These are phyloP conservation scores for Phalaenopsis hybrid DNA, from an alignment of 116 monocot genomes.

Conservation along the genomic window DNA sequence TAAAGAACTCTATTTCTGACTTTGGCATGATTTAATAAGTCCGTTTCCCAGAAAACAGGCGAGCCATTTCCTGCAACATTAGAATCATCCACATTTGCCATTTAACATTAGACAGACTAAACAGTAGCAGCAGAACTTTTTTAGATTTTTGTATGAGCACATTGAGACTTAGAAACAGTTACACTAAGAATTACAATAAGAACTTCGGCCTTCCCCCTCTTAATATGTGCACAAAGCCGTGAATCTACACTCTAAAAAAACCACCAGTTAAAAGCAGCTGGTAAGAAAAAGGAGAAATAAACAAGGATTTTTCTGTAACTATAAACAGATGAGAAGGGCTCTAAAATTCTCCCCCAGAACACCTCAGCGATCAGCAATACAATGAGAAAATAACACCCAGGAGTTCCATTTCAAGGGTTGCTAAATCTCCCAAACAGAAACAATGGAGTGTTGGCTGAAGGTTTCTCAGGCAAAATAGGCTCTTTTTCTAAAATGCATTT, in stretches of 20 bases:
- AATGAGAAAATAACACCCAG: background rate
- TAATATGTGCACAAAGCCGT: background rate
- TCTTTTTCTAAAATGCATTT: background rate
- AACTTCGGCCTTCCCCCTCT: background rate
- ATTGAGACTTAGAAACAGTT: too few species aligned
- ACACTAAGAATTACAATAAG: background rate
- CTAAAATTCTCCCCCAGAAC: conserved; percentile 7
- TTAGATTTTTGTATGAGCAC: too few species aligned
- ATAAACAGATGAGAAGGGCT: conserved; percentile 7
- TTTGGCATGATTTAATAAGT: too few species aligned
- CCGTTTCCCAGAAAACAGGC: too few species aligned
- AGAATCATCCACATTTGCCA: too few species aligned
- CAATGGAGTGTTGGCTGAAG: background rate
- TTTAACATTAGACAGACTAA: too few species aligned
- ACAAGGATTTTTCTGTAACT: background rate
- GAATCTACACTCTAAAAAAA: background rate
- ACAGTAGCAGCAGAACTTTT: too few species aligned
- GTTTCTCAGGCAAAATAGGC: background rate
- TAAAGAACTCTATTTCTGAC: too few species aligned
- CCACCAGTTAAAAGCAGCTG: background rate
- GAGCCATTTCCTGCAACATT: too few species aligned
- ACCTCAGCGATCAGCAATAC: background rate
- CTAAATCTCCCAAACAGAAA: background rate
- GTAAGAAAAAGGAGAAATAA: background rate
- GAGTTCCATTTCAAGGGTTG: background rate